A percentile compares a stretch with the other conserved stretches of the same genome.
Conservation (phyloP, 1,139 yeast species). For the Zygosaccharomyces sapae region DNA sequence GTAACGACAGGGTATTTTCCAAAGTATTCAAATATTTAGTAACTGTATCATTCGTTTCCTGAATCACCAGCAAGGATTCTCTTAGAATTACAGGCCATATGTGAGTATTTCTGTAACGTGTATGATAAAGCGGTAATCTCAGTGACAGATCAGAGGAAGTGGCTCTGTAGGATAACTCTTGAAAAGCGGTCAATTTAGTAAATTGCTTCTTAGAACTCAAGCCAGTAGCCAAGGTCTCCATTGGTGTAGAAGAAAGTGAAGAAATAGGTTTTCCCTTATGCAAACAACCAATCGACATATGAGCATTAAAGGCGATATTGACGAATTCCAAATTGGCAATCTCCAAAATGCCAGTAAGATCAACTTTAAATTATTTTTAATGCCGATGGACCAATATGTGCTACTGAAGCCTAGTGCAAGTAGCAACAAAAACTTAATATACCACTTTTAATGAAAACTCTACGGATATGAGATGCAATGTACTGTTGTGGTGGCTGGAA, state of each 20-base stretch:
- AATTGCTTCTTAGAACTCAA: constrained; percentile 53
- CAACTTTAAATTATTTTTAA: constrained; percentile 17
- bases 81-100: constrained; percentile 57
- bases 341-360: constrained; percentile 18
- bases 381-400: constrained; percentile 15
- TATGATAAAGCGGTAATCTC: constrained; percentile 52
- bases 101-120: constrained; percentile 44
- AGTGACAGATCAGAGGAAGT: constrained; percentile 47
- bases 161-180: constrained; percentile 62
- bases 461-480: constrained; percentile 24
- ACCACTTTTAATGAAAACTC: constrained; percentile 20
- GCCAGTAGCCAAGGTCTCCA: constrained; percentile 71
- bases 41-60: constrained; percentile 30
- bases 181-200: constrained; percentile 65
- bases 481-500: constrained; percentile 40
- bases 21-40: constrained; percentile 25
- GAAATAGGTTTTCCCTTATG: constrained; percentile 71
- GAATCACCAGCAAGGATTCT: constrained; percentile 55
- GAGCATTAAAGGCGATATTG: constrained; percentile 64
- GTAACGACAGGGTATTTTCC: constrained; percentile 20
- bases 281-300: constrained; percentile 77
- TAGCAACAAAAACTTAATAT: constrained; percentile 21
- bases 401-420: constrained; percentile 15
- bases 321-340: constrained; percentile 46
- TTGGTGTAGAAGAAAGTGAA: constrained; percentile 63